Evolutionary conservation across 305 asterid genomes (phyloP).

Genomic region (Fraxinus ornus): DNA sequence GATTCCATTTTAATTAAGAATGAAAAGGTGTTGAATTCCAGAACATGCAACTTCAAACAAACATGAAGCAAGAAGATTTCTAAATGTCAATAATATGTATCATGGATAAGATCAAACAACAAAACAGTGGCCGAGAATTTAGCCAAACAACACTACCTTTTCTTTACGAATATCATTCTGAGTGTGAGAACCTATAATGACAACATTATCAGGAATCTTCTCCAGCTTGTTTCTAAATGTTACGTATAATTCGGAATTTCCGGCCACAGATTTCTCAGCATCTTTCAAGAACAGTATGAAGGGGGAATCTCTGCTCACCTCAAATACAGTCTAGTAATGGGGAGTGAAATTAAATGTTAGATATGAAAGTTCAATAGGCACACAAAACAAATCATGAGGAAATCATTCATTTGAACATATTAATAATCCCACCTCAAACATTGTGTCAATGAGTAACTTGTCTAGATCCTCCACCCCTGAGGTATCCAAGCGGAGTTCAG

Average conservation of each 20-base stretch:
- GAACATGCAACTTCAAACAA: slow-evolving; percentile 16
- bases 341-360: slow-evolving; percentile 19
- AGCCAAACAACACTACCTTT: slow-evolving; percentile 43
- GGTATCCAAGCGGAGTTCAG: slow-evolving; percentile 67
- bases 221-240: slow-evolving; percentile 65
- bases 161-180: slow-evolving; percentile 62
- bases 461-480: slow-evolving; percentile 68
- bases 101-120: slow-evolving; percentile 11
- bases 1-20: slow-evolving; percentile 6
- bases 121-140: not conserved
- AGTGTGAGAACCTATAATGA: slow-evolving; percentile 73
- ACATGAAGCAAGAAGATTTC: not conserved
- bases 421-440: slow-evolving; percentile 73
- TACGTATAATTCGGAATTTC: slow-evolving; percentile 59
- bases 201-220: slow-evolving; percentile 67
- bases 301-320: slow-evolving; percentile 71
- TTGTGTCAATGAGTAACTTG: slow-evolving; percentile 54
- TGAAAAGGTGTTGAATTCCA: not conserved
- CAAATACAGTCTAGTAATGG: slow-evolving; percentile 54
- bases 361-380: slow-evolving; percentile 2
- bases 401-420: slow-evolving; percentile 15
- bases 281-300: slow-evolving; percentile 86
- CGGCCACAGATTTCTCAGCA: slow-evolving; percentile 81
- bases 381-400: slow-evolving; percentile 6
- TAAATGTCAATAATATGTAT: not conserved